A percentile compares a stretch with the other conserved stretches of the same genome.
Conservation (phyloP, 2,329 filamentous ascomycete genomes). For the Escovopsis weberi region DNA sequence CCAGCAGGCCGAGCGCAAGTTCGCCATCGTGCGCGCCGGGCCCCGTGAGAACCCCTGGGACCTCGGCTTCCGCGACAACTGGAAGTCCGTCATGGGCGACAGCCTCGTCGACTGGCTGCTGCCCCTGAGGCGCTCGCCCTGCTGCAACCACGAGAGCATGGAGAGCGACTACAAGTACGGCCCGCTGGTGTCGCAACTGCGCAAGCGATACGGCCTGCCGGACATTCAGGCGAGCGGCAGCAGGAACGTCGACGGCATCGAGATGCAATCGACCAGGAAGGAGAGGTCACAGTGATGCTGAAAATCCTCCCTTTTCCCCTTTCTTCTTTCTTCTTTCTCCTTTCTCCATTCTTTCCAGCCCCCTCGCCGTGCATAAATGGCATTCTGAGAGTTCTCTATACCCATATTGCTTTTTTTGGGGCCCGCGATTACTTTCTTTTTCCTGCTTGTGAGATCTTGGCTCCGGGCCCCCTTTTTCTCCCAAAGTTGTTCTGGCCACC, state of each 20-base stretch:
- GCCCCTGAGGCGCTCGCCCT: conserved; percentile 62
- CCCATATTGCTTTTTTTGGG: no score
- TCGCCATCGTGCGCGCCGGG: conserved; percentile 62
- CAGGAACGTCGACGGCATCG: conserved; percentile 1
- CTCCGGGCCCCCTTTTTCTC: no score
- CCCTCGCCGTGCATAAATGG: no score
- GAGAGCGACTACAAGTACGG: conserved; percentile 57
- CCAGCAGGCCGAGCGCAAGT: conserved; percentile 44
- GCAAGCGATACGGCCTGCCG: conserved; percentile 21
- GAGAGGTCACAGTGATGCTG: not conserved
- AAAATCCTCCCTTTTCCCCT: not conserved
- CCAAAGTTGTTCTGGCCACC: no score
- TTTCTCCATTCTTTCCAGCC: not conserved
- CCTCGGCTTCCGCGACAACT: conserved; percentile 54
- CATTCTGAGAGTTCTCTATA: not conserved
- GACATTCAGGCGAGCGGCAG: conserved; percentile 1
- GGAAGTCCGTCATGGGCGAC: conserved; percentile 66
- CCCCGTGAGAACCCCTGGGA: conserved; percentile 79
- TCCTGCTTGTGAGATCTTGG: no score
- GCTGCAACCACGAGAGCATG: conserved; percentile 48
- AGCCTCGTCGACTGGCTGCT: conserved; percentile 63
- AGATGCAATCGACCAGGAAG: conserved; percentile 1
- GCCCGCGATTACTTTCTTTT: no score
- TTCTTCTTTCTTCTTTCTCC: not conserved
- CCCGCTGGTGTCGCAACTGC: conserved; percentile 41